phyloP scores from a whole-genome alignment of 768 basidiomycete genomes.

The Rhizopogon vulgaris region DNA sequence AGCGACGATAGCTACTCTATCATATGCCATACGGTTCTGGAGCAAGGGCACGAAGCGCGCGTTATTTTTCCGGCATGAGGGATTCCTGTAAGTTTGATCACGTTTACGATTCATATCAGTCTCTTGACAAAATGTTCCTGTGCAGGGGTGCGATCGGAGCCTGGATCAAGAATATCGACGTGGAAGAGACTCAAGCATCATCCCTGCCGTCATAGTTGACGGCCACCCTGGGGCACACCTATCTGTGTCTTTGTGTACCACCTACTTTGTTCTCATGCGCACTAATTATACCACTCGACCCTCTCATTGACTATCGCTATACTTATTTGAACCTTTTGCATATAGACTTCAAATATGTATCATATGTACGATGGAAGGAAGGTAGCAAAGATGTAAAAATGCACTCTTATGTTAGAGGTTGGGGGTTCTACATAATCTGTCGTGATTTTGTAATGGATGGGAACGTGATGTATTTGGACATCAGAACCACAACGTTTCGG shows the following conservation, averaged over 20 bases:
- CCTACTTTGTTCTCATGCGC: background rate
- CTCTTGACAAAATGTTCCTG: constrained; percentile 3
- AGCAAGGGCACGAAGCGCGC: constrained; percentile 96
- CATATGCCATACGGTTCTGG: constrained; percentile 99
- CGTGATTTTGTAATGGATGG: too few species aligned
- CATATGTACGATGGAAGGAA: background rate
- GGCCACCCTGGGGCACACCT: background rate
- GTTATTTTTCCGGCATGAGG: constrained; percentile 95
- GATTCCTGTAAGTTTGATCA: constrained; percentile 73
- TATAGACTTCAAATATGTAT: background rate
- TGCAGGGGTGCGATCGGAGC: constrained; percentile 88
- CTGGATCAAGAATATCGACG: constrained; percentile 94
- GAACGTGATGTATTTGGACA: too few species aligned
- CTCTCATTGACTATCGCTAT: background rate
- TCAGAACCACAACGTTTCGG: background rate
- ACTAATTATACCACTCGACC: constrained; percentile 2
- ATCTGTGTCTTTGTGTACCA: background rate
- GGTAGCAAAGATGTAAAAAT: background rate
- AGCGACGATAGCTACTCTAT: constrained; percentile 93
- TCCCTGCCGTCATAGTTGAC: background rate
- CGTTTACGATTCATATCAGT: background rate
- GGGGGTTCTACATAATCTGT: background rate
- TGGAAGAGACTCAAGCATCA: constrained; percentile 22
- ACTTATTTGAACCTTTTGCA: background rate
- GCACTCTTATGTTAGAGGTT: background rate